Evolutionary conservation across 768 basidiomycete species (phyloP).

Genomic region (Kwoniella sp.): DNA sequence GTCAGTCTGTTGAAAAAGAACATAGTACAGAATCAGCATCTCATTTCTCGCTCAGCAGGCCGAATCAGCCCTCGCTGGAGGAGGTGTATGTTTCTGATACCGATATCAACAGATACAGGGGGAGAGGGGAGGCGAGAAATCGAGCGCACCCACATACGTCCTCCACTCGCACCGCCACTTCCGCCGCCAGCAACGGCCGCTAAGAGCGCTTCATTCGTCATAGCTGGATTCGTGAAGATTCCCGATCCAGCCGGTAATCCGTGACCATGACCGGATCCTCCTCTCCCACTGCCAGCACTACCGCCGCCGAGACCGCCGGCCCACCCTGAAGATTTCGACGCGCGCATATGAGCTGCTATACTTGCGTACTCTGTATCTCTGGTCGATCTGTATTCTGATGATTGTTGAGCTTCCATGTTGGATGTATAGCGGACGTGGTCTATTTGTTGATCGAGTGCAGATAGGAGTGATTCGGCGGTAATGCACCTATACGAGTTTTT

Average conservation of each 20-base stretch:
- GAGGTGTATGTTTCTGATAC: too few species aligned
- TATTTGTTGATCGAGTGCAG: constrained; percentile 19
- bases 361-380: constrained; percentile 14
- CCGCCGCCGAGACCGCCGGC: background rate
- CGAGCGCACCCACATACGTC: constrained; percentile 25
- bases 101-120: too few species aligned
- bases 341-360: constrained; percentile 5
- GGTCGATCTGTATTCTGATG: constrained; percentile 1
- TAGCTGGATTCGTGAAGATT: background rate
- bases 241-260: background rate
- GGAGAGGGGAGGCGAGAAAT: constrained; percentile 2
- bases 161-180: constrained; percentile 4
- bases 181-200: constrained; percentile 4
- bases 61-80: too few species aligned
- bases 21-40: constrained; percentile 6
- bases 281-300: background rate
- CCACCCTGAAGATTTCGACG: background rate
- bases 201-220: constrained; percentile 11
- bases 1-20: constrained; percentile 6
- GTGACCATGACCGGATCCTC: background rate
- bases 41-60: too few species aligned
- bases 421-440: background rate
- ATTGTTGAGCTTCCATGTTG: background rate
- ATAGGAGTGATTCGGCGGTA: constrained; percentile 16
- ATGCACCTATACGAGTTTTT: constrained; percentile 17